phyloP scores from a whole-genome alignment of 768 basidiomycete genomes.

The Kwoniella botswanensis region DNA sequence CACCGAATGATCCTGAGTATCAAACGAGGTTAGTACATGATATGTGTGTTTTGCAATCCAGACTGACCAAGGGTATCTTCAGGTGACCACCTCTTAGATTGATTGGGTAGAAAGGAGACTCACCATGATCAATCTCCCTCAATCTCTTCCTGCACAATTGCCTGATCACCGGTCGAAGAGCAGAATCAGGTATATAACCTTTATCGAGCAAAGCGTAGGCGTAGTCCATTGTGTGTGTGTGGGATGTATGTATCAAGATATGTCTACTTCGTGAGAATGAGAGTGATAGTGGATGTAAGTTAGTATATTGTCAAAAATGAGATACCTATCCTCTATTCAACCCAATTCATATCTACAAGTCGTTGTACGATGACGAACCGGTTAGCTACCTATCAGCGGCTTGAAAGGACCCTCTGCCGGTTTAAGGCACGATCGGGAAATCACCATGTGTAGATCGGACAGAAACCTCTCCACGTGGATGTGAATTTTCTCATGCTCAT shows the following conservation, averaged over 20 bases:
- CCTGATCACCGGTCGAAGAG: conserved; percentile 63
- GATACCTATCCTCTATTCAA: not conserved
- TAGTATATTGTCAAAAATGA: not conserved
- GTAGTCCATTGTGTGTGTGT: conserved; percentile 42
- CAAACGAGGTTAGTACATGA: too few species aligned
- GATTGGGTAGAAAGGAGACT: conserved; percentile 39
- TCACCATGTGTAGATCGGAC: not conserved
- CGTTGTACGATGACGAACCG: conserved; percentile 1
- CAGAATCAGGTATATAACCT: conserved; percentile 70
- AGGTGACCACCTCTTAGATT: too few species aligned
- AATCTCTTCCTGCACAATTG: conserved; percentile 65
- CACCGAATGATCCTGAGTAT: conserved; percentile 59
- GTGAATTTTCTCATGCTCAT: not conserved
- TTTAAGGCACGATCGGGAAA: conserved; percentile 16
- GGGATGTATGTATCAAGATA: not conserved
- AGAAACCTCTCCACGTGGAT: not conserved
- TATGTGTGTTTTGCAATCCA: not conserved
- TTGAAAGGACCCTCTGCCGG: not conserved
- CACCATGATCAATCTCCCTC: conserved; percentile 68
- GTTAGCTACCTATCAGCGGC: conserved; percentile 11
- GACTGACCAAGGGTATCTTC: too few species aligned
- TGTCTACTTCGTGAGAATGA: not conserved
- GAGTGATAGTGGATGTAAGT: not conserved
- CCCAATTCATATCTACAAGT: conserved; percentile 1
- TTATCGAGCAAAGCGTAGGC: conserved; percentile 56